These are phyloP conservation scores for Scedosporium minutisporum DNA, from an alignment of 2,329 filamentous ascomycete genomes.

Conservation along the genomic window DNA sequence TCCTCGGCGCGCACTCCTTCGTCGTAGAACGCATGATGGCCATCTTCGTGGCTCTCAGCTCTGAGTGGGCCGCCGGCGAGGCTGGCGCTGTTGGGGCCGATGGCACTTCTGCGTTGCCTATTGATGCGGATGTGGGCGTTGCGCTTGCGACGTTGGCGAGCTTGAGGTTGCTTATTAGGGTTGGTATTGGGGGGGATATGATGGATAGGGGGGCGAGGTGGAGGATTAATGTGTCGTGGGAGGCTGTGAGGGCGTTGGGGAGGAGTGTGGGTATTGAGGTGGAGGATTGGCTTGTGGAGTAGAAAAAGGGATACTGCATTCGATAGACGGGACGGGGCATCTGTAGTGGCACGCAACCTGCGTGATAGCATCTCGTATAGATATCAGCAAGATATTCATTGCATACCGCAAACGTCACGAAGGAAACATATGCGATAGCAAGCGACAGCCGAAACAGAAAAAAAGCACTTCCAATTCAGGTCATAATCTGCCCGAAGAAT, in stretches of 20 bases:
- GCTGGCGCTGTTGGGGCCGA: conserved; percentile 20
- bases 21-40: conserved; percentile 69
- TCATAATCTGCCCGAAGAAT: too few species aligned
- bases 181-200: conserved; percentile 51
- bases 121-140: conserved; percentile 50
- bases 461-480: too few species aligned
- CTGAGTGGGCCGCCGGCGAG: conserved; percentile 37
- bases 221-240: conserved; percentile 72
- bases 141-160: conserved; percentile 65
- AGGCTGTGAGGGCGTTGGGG: conserved; percentile 60
- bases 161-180: conserved; percentile 57
- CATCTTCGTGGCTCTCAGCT: conserved; percentile 59
- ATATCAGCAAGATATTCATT: too few species aligned
- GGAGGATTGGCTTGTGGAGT: conserved; percentile 67
- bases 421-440: too few species aligned
- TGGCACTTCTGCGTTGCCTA: conserved; percentile 18
- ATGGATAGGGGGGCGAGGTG: conserved; percentile 64
- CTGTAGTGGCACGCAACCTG: background rate
- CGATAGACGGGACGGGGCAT: background rate
- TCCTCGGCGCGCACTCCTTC: conserved; percentile 69
- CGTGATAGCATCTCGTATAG: too few species aligned
- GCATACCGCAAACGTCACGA: too few species aligned
- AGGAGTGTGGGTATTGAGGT: conserved; percentile 69
- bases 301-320: conserved; percentile 8
- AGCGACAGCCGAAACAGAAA: too few species aligned